phyloP scores from a whole-genome alignment of 2,329 filamentous ascomycete species.

The Chaetothyriales sp. region DNA sequence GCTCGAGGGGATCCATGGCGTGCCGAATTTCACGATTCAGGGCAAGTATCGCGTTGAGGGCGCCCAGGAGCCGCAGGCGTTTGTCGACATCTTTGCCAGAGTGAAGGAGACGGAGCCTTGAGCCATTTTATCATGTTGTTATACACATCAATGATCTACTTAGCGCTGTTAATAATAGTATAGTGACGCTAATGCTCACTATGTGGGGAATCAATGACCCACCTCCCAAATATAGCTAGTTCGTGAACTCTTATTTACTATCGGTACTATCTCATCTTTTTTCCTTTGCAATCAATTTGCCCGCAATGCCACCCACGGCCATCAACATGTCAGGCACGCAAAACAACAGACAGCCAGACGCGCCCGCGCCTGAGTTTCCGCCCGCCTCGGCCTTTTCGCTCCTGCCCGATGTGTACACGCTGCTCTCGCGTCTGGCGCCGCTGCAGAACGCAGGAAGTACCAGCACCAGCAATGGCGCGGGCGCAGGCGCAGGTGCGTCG shows the following conservation, averaged over 20 bases:
- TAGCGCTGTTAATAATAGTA: too few species aligned
- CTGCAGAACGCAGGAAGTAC: constrained; percentile 32
- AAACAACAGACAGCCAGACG: too few species aligned
- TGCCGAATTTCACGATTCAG: constrained; percentile 63
- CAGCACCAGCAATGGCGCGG: constrained; percentile 22
- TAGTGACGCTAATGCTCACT: too few species aligned
- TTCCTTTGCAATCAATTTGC: not conserved
- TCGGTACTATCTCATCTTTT: too few species aligned
- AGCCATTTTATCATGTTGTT: too few species aligned
- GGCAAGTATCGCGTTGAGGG: constrained; percentile 47
- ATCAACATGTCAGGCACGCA: too few species aligned
- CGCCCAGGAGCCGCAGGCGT: constrained; percentile 54
- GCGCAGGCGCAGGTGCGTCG: constrained; percentile 18
- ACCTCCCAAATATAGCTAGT: too few species aligned
- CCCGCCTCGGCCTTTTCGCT: constrained; percentile 73
- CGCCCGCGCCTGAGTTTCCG: constrained; percentile 34
- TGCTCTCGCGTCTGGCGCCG: constrained; percentile 52
- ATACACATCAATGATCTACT: too few species aligned
- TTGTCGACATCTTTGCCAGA: constrained; percentile 49
- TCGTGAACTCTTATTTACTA: too few species aligned
- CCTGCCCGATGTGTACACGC: constrained; percentile 62
- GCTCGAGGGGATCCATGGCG: constrained; percentile 45
- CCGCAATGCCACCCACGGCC: too few species aligned
- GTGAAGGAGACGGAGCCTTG: constrained; percentile 33
- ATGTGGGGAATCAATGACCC: too few species aligned